Evolutionary conservation across 179 eudicot species (phyloP).

Genomic region (Nepenthes alata): DNA sequence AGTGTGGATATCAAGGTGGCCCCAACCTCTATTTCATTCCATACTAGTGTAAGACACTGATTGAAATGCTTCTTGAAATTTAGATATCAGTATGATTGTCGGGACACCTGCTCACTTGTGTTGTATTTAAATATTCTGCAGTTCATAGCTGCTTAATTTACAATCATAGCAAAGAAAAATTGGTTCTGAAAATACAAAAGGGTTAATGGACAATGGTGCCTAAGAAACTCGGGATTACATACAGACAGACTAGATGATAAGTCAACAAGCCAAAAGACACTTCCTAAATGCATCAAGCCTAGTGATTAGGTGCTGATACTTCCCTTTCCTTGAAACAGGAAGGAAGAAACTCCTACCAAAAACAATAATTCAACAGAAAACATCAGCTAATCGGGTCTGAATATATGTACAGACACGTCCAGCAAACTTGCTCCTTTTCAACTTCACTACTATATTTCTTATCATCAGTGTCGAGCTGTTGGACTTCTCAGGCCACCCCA

Average conservation of each 20-base stretch:
- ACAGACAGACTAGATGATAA: background rate
- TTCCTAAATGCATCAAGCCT: constrained; percentile 2
- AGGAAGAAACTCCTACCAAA: constrained; percentile 17
- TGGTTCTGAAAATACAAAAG: background rate
- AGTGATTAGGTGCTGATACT: constrained; percentile 7
- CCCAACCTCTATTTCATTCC: too few species aligned
- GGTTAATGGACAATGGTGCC: background rate
- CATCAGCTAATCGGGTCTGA: background rate
- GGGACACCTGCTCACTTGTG: too few species aligned
- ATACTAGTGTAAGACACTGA: too few species aligned
- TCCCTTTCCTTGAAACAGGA: constrained; percentile 29
- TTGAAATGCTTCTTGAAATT: too few species aligned
- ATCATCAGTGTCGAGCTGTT: constrained; percentile 39
- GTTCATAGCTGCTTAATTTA: too few species aligned
- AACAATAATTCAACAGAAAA: constrained; percentile 12
- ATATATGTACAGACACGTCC: constrained; percentile 16
- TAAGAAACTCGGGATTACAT: background rate
- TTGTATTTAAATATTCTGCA: too few species aligned
- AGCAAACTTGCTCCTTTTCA: constrained; percentile 7
- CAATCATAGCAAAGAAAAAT: too few species aligned
- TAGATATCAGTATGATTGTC: too few species aligned
- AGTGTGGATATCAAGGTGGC: too few species aligned
- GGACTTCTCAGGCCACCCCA: constrained; percentile 66
- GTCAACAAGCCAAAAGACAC: background rate
- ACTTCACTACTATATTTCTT: constrained; percentile 1